Evolutionary conservation across 2,329 filamentous ascomycete species (phyloP), one percentile per base, ranked within the genome.

Genomic region (Pseudogymnoascus sp.): DNA sequence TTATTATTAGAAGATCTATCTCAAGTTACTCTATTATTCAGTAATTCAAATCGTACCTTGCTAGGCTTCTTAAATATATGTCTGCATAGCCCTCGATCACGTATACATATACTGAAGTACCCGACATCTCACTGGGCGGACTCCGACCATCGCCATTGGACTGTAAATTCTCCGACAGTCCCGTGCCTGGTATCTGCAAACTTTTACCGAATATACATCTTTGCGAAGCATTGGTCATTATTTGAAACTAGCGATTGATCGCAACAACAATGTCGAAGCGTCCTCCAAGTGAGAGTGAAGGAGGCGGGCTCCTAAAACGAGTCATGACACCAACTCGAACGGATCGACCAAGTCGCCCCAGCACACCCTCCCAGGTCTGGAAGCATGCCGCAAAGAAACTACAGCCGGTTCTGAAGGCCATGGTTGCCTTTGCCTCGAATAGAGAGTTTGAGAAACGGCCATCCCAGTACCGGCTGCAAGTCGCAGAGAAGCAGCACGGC

Each of bases 371-470:
- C 1, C n/a, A 55, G 5, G 25, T 55, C 45, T 55, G 45, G 45
- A 60, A 23, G 19, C 2, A 60, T 60, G 58, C 58, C 3, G 58
- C 58, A 39, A 60, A n/a, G 6, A 38, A 6, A 25, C 36, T 60
- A 3, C 33, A 39, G 58, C 58, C 58, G 19, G 33, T 60, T 22
- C 58, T 60, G 1, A 60, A 28, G 58, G 58, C 58, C 19, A 39
- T 60, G 58, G 58, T 60, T 6, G 58, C 58, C 19, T 39, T 60
- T 60, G 58, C 58, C 5, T 1, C 33, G 8, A 39, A 36, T 23
- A 60, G 58, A 28, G 58, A 60, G 58, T 60, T 60, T 60, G 19
- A 60, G 58, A 25, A 23, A 11, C 19, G 36, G 19, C 58, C 58
- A 14, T 60, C 58, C 14, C 33, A 60, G n/a, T 60, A 38, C 23